Evolutionary conservation across 306 rosid genomes (phyloP), one percentile per base, ranked within the genome.

Genomic region (Vicia faba): DNA sequence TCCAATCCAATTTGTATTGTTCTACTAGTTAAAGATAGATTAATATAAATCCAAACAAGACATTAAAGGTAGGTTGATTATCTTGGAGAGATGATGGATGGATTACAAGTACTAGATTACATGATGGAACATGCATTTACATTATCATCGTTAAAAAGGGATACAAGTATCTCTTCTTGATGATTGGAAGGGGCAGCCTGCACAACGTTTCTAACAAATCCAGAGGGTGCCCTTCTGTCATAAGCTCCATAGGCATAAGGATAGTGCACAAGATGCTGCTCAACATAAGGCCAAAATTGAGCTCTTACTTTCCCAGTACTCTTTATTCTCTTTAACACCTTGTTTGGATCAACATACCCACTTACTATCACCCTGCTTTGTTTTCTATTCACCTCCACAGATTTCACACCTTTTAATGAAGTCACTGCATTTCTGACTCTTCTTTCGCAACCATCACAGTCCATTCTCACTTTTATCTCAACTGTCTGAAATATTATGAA

Each of bases 381-480:
- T 58, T 87, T 85, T 53, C 97, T 14, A 80, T 89, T 82, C 82
- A 92, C 92, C 51, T 87, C 96, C 80, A 92, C 97, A 0, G 79
- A 29, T 68, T 78, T 85, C 20, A 89, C 96, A 11, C 97, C 97
- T 91, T 80, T 88, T 75, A 91, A 48, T 35, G 77, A 41, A 62
- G 85, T 83, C 25, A 86, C 89, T 54, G 91, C 89, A 36, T 86
- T 68, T 79, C 78, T 79, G 4, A 91, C 91, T 83, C 84, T 88
- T 78, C 97, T 77, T 84, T 91, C 97, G 64, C 97, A 91, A 43
- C 97, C 97, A 72, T 88, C 95, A 20, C 96, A 88, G 74, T 88
- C 96, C 89, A 88, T 86, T 77, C 87, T 84, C 33, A 88, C 92
- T 79, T 88, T 88, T 67, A 88, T 86, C 62, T 88, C 92, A 25